A percentile compares a stretch with the other conserved stretches of the same genome.
These are phyloP conservation scores for Botrytis deweyae DNA, from an alignment of 2,329 filamentous ascomycete genomes.

Conservation along the genomic window DNA sequence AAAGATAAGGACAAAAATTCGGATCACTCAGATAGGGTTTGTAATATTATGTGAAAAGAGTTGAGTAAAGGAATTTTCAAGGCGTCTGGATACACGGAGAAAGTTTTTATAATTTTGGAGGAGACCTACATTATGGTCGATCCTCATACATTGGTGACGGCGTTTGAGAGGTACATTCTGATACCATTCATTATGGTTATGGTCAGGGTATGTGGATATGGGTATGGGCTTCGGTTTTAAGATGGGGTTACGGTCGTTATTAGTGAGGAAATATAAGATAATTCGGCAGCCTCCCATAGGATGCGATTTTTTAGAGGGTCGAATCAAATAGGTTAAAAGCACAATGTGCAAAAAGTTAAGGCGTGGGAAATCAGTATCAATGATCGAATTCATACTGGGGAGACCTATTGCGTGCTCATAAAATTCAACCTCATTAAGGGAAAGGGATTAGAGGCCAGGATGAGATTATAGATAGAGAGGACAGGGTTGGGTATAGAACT, in stretches of 20 bases:
- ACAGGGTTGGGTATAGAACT: not conserved
- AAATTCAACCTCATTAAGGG: too few species aligned
- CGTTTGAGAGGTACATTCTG: not conserved
- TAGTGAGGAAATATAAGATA: not conserved
- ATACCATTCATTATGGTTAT: not conserved
- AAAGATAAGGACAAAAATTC: conserved; percentile 32
- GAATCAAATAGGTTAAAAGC: not conserved
- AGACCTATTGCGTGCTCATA: not conserved
- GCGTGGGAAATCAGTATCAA: not conserved
- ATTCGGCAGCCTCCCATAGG: not conserved
- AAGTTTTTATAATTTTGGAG: not conserved
- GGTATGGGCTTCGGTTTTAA: not conserved
- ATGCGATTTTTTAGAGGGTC: not conserved
- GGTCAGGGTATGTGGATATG: not conserved
- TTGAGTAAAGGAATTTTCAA: not conserved
- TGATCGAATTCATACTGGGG: not conserved
- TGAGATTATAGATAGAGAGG: not conserved
- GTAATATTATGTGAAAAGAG: conserved; percentile 46
- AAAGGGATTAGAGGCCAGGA: not conserved
- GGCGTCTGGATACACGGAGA: not conserved
- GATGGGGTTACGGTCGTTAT: not conserved
- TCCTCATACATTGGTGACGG: conserved; percentile 5
- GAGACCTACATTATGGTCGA: not conserved
- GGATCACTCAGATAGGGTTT: conserved; percentile 48
- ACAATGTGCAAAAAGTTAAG: not conserved